phyloP scores from a whole-genome alignment of 179 eudicot species.

The Amaranthus tricolor region DNA sequence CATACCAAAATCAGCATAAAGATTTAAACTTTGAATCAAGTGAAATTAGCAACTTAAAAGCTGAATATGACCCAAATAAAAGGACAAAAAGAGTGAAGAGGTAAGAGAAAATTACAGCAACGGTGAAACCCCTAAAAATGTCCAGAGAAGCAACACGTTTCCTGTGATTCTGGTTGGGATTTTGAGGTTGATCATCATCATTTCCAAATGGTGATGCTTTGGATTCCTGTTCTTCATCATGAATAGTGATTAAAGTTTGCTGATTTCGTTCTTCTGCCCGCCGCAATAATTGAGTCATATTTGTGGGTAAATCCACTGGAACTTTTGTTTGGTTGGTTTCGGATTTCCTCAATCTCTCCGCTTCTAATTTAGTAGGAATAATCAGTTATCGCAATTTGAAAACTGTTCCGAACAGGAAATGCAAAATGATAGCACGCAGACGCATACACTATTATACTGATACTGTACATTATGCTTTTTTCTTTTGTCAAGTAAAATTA shows the following conservation, averaged over 20 bases:
- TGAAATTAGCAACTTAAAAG: neutral
- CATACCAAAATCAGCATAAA: neutral
- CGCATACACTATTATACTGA: too few relatives aligned
- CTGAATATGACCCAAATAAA: neutral
- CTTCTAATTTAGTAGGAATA: too few relatives aligned
- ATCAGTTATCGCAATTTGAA: too few relatives aligned
- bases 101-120: slow-evolving; percentile 28
- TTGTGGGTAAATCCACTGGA: too few relatives aligned
- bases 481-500: too few relatives aligned
- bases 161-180: slow-evolving; percentile 10
- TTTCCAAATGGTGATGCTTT: neutral
- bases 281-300: neutral
- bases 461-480: too few relatives aligned
- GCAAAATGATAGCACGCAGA: too few relatives aligned
- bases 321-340: too few relatives aligned
- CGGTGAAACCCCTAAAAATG: slow-evolving; percentile 89
- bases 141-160: slow-evolving; percentile 76
- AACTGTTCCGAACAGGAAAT: too few relatives aligned
- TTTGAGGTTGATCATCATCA: neutral
- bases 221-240: neutral
- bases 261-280: neutral
- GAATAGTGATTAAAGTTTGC: neutral
- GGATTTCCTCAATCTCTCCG: too few relatives aligned
- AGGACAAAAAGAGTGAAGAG: neutral
- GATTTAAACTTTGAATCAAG: neutral